A percentile compares a stretch with the other conserved stretches of the same genome.
phyloP scores from a whole-genome alignment of 73 alveolate species.

The Symbiodinium pilosum region DNA sequence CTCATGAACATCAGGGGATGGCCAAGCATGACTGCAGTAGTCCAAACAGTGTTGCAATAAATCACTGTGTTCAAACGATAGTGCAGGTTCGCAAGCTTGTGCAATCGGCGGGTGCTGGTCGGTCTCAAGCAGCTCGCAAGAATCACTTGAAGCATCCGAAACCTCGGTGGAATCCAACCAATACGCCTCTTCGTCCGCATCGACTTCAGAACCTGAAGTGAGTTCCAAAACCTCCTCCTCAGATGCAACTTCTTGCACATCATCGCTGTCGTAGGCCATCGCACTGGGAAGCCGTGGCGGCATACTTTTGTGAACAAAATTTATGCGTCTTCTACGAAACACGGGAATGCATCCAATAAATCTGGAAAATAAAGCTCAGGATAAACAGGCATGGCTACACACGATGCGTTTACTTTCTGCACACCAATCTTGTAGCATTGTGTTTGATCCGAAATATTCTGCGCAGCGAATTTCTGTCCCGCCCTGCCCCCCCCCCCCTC shows the following conservation, averaged over 20 bases:
- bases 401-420: no score
- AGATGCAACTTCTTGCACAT: neutral
- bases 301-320: no score
- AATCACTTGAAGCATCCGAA: neutral
- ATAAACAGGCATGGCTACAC: no score
- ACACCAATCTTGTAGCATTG: no score
- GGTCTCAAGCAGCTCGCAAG: neutral
- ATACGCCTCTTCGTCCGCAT: neutral
- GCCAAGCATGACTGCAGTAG: slow-evolving; percentile 92
- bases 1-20: slow-evolving; percentile 32
- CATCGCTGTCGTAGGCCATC: neutral
- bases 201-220: neutral
- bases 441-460: neutral
- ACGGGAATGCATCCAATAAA: no score
- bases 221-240: neutral
- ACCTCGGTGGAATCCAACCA: neutral
- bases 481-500: slow-evolving; percentile 22
- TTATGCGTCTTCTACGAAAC: no score
- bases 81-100: no score
- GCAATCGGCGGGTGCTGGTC: neutral
- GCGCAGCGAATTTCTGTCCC: neutral
- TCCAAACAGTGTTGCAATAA: slow-evolving; percentile 43
- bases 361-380: no score
- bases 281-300: no score
- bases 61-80: neutral